phyloP scores from a whole-genome alignment of 805 yeast genomes.

The Komagataella mondaviorum region DNA sequence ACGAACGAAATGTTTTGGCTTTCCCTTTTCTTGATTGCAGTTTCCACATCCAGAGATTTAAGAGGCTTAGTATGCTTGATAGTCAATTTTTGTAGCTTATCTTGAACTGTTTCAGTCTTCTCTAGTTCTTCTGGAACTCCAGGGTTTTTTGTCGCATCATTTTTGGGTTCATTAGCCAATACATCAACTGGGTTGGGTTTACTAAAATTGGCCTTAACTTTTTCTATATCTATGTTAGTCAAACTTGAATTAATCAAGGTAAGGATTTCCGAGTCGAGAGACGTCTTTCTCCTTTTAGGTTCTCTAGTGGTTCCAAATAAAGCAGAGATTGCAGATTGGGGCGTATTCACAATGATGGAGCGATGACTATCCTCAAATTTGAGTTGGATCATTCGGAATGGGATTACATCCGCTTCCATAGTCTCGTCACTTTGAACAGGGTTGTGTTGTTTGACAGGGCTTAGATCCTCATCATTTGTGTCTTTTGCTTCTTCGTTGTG shows the following conservation, averaged over 20 bases:
- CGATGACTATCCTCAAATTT: not conserved
- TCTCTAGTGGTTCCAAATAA: not conserved
- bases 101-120: constrained; percentile 3
- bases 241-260: not conserved
- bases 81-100: constrained; percentile 4
- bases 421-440: not conserved
- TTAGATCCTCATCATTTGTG: not conserved
- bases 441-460: not conserved
- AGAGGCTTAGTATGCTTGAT: constrained; percentile 24
- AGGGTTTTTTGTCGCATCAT: constrained; percentile 1
- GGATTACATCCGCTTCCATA: not conserved
- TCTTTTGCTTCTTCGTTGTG: not conserved
- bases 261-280: not conserved
- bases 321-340: not conserved
- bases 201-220: constrained; percentile 38
- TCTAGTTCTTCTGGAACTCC: not conserved
- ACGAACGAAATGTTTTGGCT: constrained; percentile 52
- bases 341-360: not conserved
- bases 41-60: constrained; percentile 26
- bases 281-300: not conserved
- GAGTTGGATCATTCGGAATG: not conserved
- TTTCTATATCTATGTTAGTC: constrained; percentile 17
- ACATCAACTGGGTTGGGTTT: constrained; percentile 77
- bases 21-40: constrained; percentile 19
- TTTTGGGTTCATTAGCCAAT: not conserved